phyloP scores from a whole-genome alignment of 495 filamentous ascomycete species.

The Annulohypoxylon maeteangense region DNA sequence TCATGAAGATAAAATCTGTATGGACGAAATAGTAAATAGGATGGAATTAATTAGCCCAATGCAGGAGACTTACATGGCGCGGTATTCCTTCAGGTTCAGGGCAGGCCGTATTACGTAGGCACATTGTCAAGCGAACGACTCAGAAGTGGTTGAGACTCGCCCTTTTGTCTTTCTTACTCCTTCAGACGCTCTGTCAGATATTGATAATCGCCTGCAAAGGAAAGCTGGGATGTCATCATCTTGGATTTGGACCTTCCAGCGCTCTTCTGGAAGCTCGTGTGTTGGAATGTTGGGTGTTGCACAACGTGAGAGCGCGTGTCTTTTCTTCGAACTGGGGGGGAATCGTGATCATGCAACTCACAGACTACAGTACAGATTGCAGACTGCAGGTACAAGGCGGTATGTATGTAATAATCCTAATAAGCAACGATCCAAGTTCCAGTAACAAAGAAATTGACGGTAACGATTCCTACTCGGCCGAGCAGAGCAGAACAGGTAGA shows the following conservation, averaged over 20 bases:
- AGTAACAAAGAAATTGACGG: slow-evolving; percentile 15
- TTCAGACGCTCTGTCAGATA: slow-evolving; percentile 14
- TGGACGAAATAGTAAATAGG: slow-evolving; percentile 3
- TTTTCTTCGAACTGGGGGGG: not conserved
- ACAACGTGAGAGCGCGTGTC: slow-evolving; percentile 5
- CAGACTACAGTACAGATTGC: slow-evolving; percentile 40
- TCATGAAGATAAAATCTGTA: slow-evolving; percentile 21
- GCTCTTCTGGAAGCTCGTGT: slow-evolving; percentile 24
- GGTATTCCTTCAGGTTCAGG: slow-evolving; percentile 34
- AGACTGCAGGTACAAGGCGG: slow-evolving; percentile 35
- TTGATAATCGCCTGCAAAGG: slow-evolving; percentile 7
- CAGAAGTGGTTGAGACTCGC: not conserved
- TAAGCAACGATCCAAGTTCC: slow-evolving; percentile 21
- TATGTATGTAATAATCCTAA: slow-evolving; percentile 30
- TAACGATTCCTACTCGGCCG: slow-evolving; percentile 3
- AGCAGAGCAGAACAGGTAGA: slow-evolving; percentile 11
- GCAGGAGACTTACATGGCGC: slow-evolving; percentile 18
- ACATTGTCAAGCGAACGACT: slow-evolving; percentile 18
- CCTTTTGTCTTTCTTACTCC: not conserved
- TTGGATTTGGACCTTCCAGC: not conserved
- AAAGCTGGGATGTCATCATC: slow-evolving; percentile 2
- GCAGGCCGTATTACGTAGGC: slow-evolving; percentile 40
- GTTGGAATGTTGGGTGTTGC: slow-evolving; percentile 7
- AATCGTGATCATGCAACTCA: slow-evolving; percentile 27
- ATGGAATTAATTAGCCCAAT: slow-evolving; percentile 38